phyloP scores from a whole-genome alignment of 495 filamentous ascomycete genomes.

The Penicillium alfredii region DNA sequence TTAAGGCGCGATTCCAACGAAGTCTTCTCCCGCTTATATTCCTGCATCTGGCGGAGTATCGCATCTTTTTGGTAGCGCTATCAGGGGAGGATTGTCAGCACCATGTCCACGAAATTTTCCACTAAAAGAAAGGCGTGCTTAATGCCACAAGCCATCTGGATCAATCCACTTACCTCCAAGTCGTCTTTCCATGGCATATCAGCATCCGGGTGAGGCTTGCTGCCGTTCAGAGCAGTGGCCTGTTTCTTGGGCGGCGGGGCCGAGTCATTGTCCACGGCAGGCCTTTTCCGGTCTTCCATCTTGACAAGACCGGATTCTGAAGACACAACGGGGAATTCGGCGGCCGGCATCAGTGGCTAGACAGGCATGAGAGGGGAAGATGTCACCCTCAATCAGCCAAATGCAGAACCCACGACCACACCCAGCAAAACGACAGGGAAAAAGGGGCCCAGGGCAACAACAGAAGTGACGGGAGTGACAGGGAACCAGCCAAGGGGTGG shows the following conservation, averaged over 20 bases:
- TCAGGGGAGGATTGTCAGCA: constrained; percentile 13
- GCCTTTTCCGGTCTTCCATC: constrained; percentile 97
- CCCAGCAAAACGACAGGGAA: constrained; percentile 22
- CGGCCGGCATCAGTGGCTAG: constrained; percentile 72
- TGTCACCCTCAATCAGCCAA: constrained; percentile 31
- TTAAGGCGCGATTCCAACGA: constrained; percentile 69
- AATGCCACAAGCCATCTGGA: constrained; percentile 6
- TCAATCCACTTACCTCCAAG: constrained; percentile 66
- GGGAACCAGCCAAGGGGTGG: constrained; percentile 24
- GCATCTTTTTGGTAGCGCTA: constrained; percentile 97
- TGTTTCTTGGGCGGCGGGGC: constrained; percentile 84
- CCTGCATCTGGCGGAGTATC: constrained; percentile 93
- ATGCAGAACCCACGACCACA: constrained; percentile 26
- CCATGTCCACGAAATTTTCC: no score
- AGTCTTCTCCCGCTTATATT: constrained; percentile 85
- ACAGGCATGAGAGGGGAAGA: constrained; percentile 30
- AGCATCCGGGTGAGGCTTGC: constrained; percentile 65
- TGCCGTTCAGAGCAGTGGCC: constrained; percentile 64
- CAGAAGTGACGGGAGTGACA: constrained; percentile 8
- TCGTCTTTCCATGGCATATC: constrained; percentile 83
- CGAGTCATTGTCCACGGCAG: constrained; percentile 68
- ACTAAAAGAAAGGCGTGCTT: no score
- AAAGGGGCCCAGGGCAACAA: no score
- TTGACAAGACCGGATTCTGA: constrained; percentile 68
- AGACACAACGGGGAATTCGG: constrained; percentile 65